Evolutionary conservation across 495 filamentous ascomycete species (phyloP), one percentile per base, ranked within the genome.

Genomic region (Trichocladium uniseriatum): DNA sequence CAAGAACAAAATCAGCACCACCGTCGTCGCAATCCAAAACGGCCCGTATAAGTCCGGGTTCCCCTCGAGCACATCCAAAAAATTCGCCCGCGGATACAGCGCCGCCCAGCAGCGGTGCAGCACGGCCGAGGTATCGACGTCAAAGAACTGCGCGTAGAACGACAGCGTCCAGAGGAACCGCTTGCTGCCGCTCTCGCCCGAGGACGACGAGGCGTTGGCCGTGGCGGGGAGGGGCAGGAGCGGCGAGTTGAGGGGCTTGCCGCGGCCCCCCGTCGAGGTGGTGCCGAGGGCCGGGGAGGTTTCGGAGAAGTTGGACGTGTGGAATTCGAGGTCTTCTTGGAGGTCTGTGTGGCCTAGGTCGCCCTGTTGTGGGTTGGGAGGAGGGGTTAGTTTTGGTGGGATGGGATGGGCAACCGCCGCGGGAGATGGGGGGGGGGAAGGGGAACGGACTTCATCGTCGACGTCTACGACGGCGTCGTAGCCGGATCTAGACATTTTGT

Each of bases 381-480:
- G 41, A 31, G 5, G 21, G 40, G 24, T 22, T 37, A 11, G 31
- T 16, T 47, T 24, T 16, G 24, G 31, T 5, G 11, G 37, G n/a
- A n/a, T n/a, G n/a, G n/a, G n/a, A n/a, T n/a, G n/a, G n/a, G n/a
- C n/a, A n/a, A n/a, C n/a, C n/a, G n/a, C 14, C 15, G 15, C 44
- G 21, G n/a, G 34, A 18, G 2, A 45, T 49, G 7, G 28, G 41
- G n/a, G 21, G 21, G 20, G 47, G n/a, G n/a, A 18, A 10, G 2
- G 20, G 8, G 5, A 32, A 45, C 45, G 6, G 35, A 58, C 56
- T 74, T 97, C 91, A 55, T 87, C 85, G 62, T 96, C 91, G 45
- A 96, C 81, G 59, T 97, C 92, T 21, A 98, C 92, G 57, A 98
- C 91, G 49, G 94, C 92, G 70, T 98, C 94, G 67, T 98, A 97